phyloP scores from a whole-genome alignment of 306 rosid species.

The Trichosanthes cucumerina region DNA sequence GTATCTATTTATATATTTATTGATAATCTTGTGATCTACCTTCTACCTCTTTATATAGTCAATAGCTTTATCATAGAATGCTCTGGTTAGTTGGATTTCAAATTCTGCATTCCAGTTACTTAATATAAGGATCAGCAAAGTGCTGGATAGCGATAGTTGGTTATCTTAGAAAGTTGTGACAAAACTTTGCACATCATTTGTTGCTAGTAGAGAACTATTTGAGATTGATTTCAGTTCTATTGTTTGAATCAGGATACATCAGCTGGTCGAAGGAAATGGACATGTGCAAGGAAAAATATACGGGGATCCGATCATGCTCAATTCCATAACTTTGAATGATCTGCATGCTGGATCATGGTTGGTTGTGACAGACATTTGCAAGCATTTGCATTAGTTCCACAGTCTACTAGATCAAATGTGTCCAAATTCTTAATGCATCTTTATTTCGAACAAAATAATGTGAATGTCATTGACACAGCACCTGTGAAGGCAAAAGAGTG shows the following conservation, averaged over 20 bases:
- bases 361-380: slow-evolving; percentile 5
- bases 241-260: slow-evolving; percentile 47
- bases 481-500: slow-evolving; percentile 15
- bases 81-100: background rate
- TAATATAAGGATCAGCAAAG: background rate
- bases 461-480: slow-evolving; percentile 2
- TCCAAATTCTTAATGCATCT: background rate
- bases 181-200: background rate
- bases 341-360: slow-evolving; percentile 79
- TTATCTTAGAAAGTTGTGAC: background rate
- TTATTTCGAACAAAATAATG: background rate
- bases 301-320: slow-evolving; percentile 56
- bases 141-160: background rate
- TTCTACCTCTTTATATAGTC: background rate
- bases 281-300: slow-evolving; percentile 27
- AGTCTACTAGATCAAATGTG: background rate
- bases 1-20: background rate
- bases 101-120: background rate
- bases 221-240: slow-evolving; percentile 17
- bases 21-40: background rate
- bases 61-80: background rate
- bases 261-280: slow-evolving; percentile 39
- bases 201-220: background rate
- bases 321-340: slow-evolving; percentile 46
- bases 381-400: background rate